A percentile compares a stretch with the other conserved stretches of the same genome.
Conservation (phyloP, 202 grass and related monocot species). For the Carex arenaria region DNA sequence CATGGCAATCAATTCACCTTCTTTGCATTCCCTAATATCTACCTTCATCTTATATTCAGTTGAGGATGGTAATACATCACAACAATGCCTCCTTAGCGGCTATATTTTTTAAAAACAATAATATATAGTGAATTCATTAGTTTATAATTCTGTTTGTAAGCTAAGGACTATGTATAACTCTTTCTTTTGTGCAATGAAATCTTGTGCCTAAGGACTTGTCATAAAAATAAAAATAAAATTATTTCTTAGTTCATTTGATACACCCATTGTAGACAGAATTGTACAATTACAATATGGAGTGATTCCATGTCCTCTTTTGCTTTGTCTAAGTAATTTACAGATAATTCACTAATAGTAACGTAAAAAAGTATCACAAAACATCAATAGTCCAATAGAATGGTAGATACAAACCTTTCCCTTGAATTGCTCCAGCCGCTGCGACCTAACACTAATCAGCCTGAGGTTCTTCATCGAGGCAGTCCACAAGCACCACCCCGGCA, state of each 20-base stretch:
- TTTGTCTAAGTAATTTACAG: neutral
- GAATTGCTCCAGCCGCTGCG: constrained; percentile 28
- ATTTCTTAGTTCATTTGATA: no score
- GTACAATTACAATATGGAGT: neutral
- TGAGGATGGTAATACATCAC: constrained; percentile 59
- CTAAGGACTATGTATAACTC: no score
- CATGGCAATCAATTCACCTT: constrained; percentile 78
- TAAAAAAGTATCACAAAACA: neutral
- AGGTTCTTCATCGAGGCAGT: constrained; percentile 42
- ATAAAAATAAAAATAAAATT: no score
- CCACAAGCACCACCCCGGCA: constrained; percentile 37
- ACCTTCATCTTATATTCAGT: constrained; percentile 49
- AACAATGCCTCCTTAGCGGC: constrained; percentile 71
- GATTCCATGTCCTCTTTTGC: neutral
- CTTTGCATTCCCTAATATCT: constrained; percentile 80
- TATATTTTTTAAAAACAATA: constrained; percentile 26
- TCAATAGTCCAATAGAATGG: neutral
- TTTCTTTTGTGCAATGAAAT: no score
- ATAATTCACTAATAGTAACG: neutral
- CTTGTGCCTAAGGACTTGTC: no score
- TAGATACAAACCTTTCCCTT: constrained; percentile 54
- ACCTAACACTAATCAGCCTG: constrained; percentile 41
- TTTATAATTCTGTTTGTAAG: neutral
- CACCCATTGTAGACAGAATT: no score
- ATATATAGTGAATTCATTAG: neutral